These are phyloP conservation scores for Prunus armeniaca DNA, from an alignment of 306 rosid species.

Conservation along the genomic window DNA sequence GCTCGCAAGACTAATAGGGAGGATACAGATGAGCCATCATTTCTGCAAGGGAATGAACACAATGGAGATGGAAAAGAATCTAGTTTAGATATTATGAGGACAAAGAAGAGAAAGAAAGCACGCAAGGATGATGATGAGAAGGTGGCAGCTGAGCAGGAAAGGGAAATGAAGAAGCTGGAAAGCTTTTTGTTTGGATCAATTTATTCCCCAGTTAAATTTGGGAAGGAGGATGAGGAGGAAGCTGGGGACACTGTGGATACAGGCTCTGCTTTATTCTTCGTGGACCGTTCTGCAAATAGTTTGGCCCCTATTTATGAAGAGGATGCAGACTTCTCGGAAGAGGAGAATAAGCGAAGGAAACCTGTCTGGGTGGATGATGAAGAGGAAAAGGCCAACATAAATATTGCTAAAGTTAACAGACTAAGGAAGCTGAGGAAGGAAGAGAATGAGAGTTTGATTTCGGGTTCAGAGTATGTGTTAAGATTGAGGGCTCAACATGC, in stretches of 20 bases:
- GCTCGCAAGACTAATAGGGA: slow-evolving; percentile 37
- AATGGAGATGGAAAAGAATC: slow-evolving; percentile 19
- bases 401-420: slow-evolving; percentile 65
- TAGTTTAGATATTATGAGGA: slow-evolving; percentile 29
- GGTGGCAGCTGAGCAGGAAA: slow-evolving; percentile 43
- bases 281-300: slow-evolving; percentile 64
- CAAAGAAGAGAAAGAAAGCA: slow-evolving; percentile 59
- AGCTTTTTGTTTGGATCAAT: slow-evolving; percentile 69
- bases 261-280: slow-evolving; percentile 53
- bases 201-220: slow-evolving; percentile 65
- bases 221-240: slow-evolving; percentile 45
- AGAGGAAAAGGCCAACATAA: slow-evolving; percentile 57
- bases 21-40: slow-evolving; percentile 24
- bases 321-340: slow-evolving; percentile 33
- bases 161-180: slow-evolving; percentile 73
- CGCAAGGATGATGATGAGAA: slow-evolving; percentile 34
- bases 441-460: slow-evolving; percentile 61
- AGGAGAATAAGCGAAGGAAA: slow-evolving; percentile 46
- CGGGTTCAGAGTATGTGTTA: slow-evolving; percentile 71
- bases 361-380: slow-evolving; percentile 89
- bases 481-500: slow-evolving; percentile 90
- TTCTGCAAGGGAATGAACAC: slow-evolving; percentile 22
- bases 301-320: slow-evolving; percentile 38
- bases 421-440: slow-evolving; percentile 84
- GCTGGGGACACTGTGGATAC: slow-evolving; percentile 15